Conservation (phyloP, 345 rosid species). For the Citrus unshiu region DNA sequence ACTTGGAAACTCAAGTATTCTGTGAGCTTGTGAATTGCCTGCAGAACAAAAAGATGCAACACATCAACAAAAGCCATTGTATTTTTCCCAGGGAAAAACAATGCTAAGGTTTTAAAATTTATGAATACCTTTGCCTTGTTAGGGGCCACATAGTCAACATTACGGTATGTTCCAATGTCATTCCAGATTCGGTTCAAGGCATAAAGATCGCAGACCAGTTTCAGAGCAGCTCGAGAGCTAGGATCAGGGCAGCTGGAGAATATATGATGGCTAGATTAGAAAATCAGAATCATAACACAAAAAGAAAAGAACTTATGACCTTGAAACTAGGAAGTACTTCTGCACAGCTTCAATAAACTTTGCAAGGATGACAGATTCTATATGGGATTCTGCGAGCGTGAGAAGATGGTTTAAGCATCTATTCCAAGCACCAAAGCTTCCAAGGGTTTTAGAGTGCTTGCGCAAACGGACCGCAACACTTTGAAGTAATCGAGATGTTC, state of each 20-base stretch:
- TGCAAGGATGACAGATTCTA: constrained; percentile 86
- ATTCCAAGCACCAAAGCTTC: constrained; percentile 97
- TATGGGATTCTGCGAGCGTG: constrained; percentile 94
- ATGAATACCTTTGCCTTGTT: constrained; percentile 93
- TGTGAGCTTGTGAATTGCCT: constrained; percentile 91
- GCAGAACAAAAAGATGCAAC: constrained; percentile 9
- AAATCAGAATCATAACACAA: not conserved
- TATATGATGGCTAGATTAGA: constrained; percentile 8
- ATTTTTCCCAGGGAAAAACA: not conserved
- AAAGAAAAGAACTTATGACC: not conserved
- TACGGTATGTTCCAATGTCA: constrained; percentile 4
- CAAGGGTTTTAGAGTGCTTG: constrained; percentile 78
- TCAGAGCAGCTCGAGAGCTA: constrained; percentile 64
- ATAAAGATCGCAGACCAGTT: constrained; percentile 91
- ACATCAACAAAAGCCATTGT: not conserved
- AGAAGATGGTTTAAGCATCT: constrained; percentile 98
- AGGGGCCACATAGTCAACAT: constrained; percentile 57
- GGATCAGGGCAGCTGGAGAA: constrained; percentile 69
- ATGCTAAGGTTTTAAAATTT: not conserved
- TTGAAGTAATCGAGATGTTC: constrained; percentile 92
- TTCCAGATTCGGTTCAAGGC: constrained; percentile 84
- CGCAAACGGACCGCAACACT: constrained; percentile 76
- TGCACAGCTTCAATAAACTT: constrained; percentile 87
- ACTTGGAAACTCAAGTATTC: constrained; percentile 90
- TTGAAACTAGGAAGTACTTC: constrained; percentile 43